phyloP scores from a whole-genome alignment of 352 stramenopile genomes.

The Phytopythium oedochilum region DNA sequence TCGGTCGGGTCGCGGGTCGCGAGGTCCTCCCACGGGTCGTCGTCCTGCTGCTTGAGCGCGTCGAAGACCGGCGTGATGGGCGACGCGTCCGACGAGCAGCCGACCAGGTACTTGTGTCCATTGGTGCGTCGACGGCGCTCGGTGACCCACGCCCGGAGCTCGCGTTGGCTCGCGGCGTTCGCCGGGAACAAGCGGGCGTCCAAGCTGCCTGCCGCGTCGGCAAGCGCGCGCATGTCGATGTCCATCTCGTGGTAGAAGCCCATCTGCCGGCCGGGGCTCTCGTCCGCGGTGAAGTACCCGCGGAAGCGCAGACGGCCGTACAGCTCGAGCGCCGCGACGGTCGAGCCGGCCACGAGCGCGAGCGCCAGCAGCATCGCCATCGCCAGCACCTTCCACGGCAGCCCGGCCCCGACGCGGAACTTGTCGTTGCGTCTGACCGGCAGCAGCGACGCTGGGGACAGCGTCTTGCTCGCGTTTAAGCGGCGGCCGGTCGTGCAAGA shows the following conservation, averaged over 20 bases:
- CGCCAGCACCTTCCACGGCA: conserved; percentile 11
- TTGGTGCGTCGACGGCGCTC: conserved; percentile 65
- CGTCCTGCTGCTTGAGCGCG: conserved; percentile 49
- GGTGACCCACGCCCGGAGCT: conserved; percentile 56
- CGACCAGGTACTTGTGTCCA: conserved; percentile 63
- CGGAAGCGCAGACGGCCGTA: conserved; percentile 45
- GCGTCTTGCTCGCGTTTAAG: neutral
- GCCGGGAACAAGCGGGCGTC: conserved; percentile 40
- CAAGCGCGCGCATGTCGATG: conserved; percentile 55
- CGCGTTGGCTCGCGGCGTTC: conserved; percentile 29
- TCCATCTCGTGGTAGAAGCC: conserved; percentile 84
- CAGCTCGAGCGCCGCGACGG: conserved; percentile 36
- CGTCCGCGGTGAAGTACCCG: conserved; percentile 30
- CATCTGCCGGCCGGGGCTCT: conserved; percentile 40
- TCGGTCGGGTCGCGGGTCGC: conserved; percentile 46
- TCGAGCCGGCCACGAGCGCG: conserved; percentile 17
- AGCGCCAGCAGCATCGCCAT: conserved; percentile 16
- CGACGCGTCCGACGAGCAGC: conserved; percentile 56
- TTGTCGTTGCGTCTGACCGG: neutral
- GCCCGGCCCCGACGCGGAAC: neutral
- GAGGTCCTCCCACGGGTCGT: conserved; percentile 67
- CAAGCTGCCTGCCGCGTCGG: conserved; percentile 22
- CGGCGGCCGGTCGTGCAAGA: neutral
- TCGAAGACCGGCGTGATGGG: conserved; percentile 67
- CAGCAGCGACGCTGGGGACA: neutral